Conservation (phyloP, 345 rosid genomes). For the Dimocarpus longan region DNA sequence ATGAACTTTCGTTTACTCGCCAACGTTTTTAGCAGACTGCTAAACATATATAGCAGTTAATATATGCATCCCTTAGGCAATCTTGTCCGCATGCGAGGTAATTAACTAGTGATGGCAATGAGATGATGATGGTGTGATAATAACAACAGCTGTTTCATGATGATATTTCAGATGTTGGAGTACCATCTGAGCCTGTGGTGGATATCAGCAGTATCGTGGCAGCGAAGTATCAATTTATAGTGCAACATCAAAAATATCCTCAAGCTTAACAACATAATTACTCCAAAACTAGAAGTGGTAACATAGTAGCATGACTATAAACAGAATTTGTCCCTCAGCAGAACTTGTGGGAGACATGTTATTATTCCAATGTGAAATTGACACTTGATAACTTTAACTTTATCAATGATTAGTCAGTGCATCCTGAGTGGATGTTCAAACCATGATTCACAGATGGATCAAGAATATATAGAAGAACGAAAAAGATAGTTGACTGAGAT, state of each 20-base stretch:
- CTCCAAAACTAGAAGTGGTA: not conserved
- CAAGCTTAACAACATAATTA: not conserved
- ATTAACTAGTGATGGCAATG: not conserved
- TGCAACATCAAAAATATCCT: not conserved
- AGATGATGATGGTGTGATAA: not conserved
- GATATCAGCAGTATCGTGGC: not conserved
- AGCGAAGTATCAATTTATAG: not conserved
- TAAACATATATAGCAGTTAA: not conserved
- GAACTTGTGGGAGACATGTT: not conserved
- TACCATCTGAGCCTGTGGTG: not conserved
- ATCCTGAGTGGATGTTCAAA: slow-evolving; percentile 6
- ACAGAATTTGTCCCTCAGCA: not conserved
- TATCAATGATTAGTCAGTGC: not conserved
- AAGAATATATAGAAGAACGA: not conserved
- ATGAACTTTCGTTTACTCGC: not conserved
- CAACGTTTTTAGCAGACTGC: not conserved
- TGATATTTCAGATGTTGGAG: not conserved
- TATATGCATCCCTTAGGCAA: not conserved
- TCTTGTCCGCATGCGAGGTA: not conserved
- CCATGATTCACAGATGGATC: not conserved
- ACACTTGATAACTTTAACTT: not conserved
- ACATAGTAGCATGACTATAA: not conserved
- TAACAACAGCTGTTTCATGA: not conserved
- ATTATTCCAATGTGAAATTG: not conserved
- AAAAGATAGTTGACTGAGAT: slow-evolving; percentile 9